Evolutionary conservation across 768 basidiomycete genomes (phyloP).

Genomic region (Crassisporium funariophilum): DNA sequence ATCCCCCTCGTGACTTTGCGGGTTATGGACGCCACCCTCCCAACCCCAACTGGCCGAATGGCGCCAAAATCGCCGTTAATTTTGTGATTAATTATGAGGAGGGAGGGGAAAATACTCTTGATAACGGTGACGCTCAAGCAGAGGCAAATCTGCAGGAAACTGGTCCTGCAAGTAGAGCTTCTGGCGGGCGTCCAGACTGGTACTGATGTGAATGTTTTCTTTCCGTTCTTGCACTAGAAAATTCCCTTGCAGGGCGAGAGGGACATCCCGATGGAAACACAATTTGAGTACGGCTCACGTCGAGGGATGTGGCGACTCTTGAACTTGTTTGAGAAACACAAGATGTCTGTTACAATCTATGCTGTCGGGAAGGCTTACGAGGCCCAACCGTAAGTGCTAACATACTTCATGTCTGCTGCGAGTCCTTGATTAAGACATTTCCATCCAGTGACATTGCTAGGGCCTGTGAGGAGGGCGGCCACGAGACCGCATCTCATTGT

Average conservation of each 20-base stretch:
- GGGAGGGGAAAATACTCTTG: conserved; percentile 19
- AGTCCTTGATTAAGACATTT: no score
- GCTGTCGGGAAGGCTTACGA: conserved; percentile 20
- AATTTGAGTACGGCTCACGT: conserved; percentile 20
- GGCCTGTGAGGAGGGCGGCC: conserved; percentile 17
- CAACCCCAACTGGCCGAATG: conserved; percentile 20
- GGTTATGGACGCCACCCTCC: conserved; percentile 18
- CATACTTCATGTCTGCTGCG: background rate
- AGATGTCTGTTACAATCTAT: conserved; percentile 15
- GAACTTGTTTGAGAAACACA: conserved; percentile 19
- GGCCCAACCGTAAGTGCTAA: conserved; percentile 11
- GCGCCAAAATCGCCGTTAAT: conserved; percentile 18
- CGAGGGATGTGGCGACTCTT: conserved; percentile 21
- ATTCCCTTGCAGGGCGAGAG: conserved; percentile 9
- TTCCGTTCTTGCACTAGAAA: conserved; percentile 6
- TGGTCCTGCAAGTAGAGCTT: conserved; percentile 8
- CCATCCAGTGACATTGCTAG: conserved; percentile 13
- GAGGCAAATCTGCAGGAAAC: conserved; percentile 14
- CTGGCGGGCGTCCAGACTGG: no score
- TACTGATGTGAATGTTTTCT: background rate
- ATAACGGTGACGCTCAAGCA: conserved; percentile 18
- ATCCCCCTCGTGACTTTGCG: conserved; percentile 13
- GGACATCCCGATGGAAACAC: conserved; percentile 19
- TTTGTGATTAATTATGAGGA: conserved; percentile 22
- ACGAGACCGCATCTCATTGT: conserved; percentile 20